Evolutionary conservation across 768 basidiomycete genomes (phyloP), one percentile per base, ranked within the genome.

Genomic region (Agaricus blazei): DNA sequence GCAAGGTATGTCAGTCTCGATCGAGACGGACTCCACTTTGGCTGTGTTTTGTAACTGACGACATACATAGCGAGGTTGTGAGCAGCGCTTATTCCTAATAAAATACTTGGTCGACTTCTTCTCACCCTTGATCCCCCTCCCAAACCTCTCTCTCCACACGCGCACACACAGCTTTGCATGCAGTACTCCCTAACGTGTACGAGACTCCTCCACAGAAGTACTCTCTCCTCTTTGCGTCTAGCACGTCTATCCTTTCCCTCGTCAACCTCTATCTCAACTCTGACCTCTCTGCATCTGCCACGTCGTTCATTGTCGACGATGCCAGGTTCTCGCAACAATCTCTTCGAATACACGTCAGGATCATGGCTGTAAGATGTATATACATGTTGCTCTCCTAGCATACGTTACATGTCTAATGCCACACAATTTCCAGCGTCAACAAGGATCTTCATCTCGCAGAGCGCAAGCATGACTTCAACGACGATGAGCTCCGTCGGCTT

Each of bases 371-470:
- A 71, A 75, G 70, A 69, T 64, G 67, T 58, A 58, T 41, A 19
- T 65, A 62, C 66, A 65, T 65, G 9, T 63, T 65, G 49, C 65
- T 62, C 61, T 62, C 31, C 58, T 14, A 44, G 55, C 64, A 61
- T 65, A 62, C 63, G 28, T 67, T 66, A 67, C 59, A 70, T 50
- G 59, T 57, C 42, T 67, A 58, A 59, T 67, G 57, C 52, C 41
- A 57, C 52, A 50, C 59, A 40, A 19, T 19, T 19, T 68, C 66
- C 65, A 76, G 75, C 52, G 41, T 68, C 61, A 77, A 78, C 65
- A 64, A 75, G 56, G 70, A 48, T 56, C 75, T 78, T 72, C 78
- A 76, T 63, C 76, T 60, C 59, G 62, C 58, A 67, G 77, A 82
- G 67, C 78, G 75, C 52, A 75, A 63, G 51, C 69, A 36, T 52